These are phyloP conservation scores for Citrus trifoliata DNA, from an alignment of 345 rosid genomes.

Conservation along the genomic window DNA sequence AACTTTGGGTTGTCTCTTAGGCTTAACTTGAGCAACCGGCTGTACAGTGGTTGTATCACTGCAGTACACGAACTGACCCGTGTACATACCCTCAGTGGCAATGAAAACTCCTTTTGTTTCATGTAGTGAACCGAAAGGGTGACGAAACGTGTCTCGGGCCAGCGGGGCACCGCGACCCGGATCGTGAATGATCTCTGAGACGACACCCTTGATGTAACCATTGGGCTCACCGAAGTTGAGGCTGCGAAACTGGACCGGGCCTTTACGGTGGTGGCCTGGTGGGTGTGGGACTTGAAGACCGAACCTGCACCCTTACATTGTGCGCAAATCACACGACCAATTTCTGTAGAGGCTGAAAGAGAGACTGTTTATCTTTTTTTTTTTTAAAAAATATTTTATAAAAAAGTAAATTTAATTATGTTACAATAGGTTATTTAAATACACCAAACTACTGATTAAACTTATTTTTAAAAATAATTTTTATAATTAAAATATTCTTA, in stretches of 20 bases:
- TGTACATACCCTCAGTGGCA: constrained; percentile 56
- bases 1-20: too few species aligned
- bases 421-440: too few species aligned
- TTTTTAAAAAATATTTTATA: too few species aligned
- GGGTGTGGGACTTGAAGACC: constrained; percentile 54
- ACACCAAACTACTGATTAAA: too few species aligned
- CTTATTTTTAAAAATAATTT: too few species aligned
- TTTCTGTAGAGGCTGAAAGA: neutral
- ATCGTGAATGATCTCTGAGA: constrained; percentile 47
- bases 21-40: too few species aligned
- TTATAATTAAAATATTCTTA: too few species aligned
- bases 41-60: too few species aligned
- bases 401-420: too few species aligned
- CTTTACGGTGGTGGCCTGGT: constrained; percentile 57
- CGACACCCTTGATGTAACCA: constrained; percentile 46
- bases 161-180: constrained; percentile 52
- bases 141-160: constrained; percentile 43
- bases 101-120: constrained; percentile 53
- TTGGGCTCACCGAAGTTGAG: constrained; percentile 53
- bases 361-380: neutral
- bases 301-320: constrained; percentile 59
- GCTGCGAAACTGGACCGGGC: constrained; percentile 44
- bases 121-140: constrained; percentile 44
- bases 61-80: constrained; percentile 57
- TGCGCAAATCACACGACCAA: constrained; percentile 51